Percentiles rank a stretch among this genome's conserved stretches.
These are phyloP conservation scores for Megacollybia platyphylla DNA, from an alignment of 1,284 basidiomycete genomes.

Conservation along the genomic window DNA sequence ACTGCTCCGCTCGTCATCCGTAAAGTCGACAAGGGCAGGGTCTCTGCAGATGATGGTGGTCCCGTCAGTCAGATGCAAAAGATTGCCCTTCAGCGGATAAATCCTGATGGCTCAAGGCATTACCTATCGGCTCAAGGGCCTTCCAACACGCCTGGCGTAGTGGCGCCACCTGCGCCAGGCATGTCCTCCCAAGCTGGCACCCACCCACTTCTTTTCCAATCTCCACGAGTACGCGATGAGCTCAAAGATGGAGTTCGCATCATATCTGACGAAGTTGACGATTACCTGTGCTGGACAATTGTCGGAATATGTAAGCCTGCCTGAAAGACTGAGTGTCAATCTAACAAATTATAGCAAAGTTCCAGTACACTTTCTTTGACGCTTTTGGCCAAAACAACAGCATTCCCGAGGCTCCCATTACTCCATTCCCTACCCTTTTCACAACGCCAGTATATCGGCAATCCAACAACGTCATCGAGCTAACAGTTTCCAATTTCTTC, in stretches of 20 bases:
- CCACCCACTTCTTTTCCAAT: conserved; percentile 67
- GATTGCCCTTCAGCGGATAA: conserved; percentile 79
- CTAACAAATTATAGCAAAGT: conserved; percentile 49
- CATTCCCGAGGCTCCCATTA: conserved; percentile 70
- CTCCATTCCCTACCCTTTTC: conserved; percentile 81
- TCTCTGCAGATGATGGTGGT: conserved; percentile 71
- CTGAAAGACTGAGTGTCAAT: not conserved
- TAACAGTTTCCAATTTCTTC: conserved; percentile 79
- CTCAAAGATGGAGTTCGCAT: conserved; percentile 57
- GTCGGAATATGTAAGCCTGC: conserved; percentile 78
- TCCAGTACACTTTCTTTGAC: conserved; percentile 91
- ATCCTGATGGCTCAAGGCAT: conserved; percentile 67
- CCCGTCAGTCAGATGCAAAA: conserved; percentile 96
- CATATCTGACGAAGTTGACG: conserved; percentile 80
- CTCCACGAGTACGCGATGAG: conserved; percentile 63
- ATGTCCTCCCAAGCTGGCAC: conserved; percentile 64
- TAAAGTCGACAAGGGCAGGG: conserved; percentile 86
- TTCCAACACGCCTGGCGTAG: conserved; percentile 58
- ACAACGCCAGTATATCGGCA: conserved; percentile 69
- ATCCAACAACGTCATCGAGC: conserved; percentile 60
- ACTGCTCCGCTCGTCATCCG: conserved; percentile 84
- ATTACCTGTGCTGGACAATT: conserved; percentile 93
- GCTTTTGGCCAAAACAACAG: conserved; percentile 68
- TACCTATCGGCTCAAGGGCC: conserved; percentile 77
- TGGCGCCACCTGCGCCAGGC: conserved; percentile 51